Conservation (phyloP, 2,329 filamentous ascomycete genomes). For the Zasmidium cellare region DNA sequence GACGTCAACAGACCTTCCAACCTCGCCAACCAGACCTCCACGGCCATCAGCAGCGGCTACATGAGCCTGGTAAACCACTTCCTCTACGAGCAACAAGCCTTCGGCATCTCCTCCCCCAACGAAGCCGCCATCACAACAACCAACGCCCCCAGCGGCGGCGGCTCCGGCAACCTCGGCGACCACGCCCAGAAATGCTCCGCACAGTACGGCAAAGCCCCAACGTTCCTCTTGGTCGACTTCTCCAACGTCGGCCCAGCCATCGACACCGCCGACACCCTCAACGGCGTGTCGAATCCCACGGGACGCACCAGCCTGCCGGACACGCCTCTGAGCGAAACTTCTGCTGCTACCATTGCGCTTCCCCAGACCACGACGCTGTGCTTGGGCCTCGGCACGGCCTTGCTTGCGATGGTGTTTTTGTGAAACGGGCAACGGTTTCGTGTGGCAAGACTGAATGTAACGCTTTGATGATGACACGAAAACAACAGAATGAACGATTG, state of each 20-base stretch:
- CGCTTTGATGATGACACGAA: conserved; percentile 13
- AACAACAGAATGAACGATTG: conserved; percentile 12
- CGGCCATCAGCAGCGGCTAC: conserved; percentile 17
- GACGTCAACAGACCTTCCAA: conserved; percentile 17
- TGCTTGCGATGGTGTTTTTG: conserved; percentile 17
- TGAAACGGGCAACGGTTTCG: conserved; percentile 14
- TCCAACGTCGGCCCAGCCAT: conserved; percentile 48
- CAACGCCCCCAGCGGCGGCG: conserved; percentile 45
- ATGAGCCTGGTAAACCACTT: conserved; percentile 54
- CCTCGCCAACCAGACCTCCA: conserved; percentile 17
- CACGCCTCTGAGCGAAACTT: conserved; percentile 12
- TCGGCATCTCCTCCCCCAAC: conserved; percentile 44
- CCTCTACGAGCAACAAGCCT: conserved; percentile 44
- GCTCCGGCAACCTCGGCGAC: conserved; percentile 44
- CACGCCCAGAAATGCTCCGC: conserved; percentile 42
- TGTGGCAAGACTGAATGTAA: conserved; percentile 3
- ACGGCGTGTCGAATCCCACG: conserved; percentile 29
- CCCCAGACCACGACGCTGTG: conserved; percentile 14
- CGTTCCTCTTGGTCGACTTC: conserved; percentile 48
- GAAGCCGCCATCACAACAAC: conserved; percentile 40
- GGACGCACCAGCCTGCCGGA: conserved; percentile 14
- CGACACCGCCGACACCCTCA: conserved; percentile 40
- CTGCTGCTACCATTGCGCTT: conserved; percentile 7
- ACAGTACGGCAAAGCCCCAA: conserved; percentile 41
- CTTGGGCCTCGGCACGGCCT: conserved; percentile 16